phyloP scores from a whole-genome alignment of 2,329 filamentous ascomycete genomes.

The Septoria petroselini region DNA sequence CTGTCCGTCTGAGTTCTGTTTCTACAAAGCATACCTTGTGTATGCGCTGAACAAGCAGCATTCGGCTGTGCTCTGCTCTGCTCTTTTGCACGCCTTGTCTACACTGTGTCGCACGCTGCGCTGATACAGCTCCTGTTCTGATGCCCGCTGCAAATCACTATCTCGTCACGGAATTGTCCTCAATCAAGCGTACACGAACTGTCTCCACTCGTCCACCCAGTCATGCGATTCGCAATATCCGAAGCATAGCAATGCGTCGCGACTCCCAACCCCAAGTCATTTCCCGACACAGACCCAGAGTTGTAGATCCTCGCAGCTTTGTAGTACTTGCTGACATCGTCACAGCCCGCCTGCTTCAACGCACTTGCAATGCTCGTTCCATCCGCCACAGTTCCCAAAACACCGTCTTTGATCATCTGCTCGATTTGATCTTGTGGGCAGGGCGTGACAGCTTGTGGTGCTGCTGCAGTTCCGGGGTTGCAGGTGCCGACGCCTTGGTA shows the following conservation, averaged over 20 bases:
- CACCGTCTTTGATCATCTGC: constrained; percentile 47
- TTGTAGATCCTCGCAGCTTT: constrained; percentile 53
- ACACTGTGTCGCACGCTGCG: no score
- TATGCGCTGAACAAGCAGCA: no score
- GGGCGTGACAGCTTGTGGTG: constrained; percentile 35
- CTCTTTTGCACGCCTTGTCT: no score
- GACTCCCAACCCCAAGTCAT: constrained; percentile 47
- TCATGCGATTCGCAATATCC: constrained; percentile 52
- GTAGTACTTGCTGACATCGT: constrained; percentile 46
- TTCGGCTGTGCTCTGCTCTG: no score
- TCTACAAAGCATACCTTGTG: no score
- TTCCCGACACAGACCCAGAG: constrained; percentile 40
- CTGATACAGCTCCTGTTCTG: no score
- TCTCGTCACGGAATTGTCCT: no score
- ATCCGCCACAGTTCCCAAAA: constrained; percentile 42
- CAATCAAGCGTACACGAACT: constrained; percentile 10
- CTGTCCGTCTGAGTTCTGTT: no score
- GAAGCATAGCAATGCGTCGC: constrained; percentile 54
- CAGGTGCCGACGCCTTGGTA: constrained; percentile 43
- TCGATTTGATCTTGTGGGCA: constrained; percentile 42
- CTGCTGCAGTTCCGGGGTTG: constrained; percentile 31
- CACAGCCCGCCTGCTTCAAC: constrained; percentile 35
- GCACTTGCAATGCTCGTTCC: constrained; percentile 46
- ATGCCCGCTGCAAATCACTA: no score
- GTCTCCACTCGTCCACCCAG: constrained; percentile 38